Percentiles rank a stretch among this genome's conserved stretches.
Conservation (phyloP, 768 basidiomycete species). For the Serendipita sp. region DNA sequence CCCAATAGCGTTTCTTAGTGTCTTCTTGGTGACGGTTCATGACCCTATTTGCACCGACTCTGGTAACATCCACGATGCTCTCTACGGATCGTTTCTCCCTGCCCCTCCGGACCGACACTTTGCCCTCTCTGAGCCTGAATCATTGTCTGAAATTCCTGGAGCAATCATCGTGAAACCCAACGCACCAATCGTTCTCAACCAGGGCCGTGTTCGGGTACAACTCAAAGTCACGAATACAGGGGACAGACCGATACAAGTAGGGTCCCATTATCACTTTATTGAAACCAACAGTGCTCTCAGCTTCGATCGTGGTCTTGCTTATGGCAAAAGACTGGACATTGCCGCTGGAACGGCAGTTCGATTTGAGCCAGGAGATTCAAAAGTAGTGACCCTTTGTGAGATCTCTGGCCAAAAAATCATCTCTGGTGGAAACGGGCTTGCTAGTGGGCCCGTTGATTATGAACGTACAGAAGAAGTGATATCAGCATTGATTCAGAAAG, state of each 20-base stretch:
- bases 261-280: slow-evolving; percentile 88
- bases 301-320: slow-evolving; percentile 69
- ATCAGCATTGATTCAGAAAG: slow-evolving; percentile 31
- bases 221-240: slow-evolving; percentile 78
- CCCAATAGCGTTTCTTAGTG: slow-evolving; percentile 24
- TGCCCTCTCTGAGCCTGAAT: slow-evolving; percentile 31
- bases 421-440: slow-evolving; percentile 67
- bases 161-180: slow-evolving; percentile 52
- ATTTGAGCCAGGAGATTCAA: slow-evolving; percentile 85
- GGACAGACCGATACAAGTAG: slow-evolving; percentile 82
- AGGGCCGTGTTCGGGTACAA: slow-evolving; percentile 43
- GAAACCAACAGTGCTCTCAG: slow-evolving; percentile 69
- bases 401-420: slow-evolving; percentile 59
- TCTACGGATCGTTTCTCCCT: slow-evolving; percentile 92
- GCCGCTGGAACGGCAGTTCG: slow-evolving; percentile 88
- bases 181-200: slow-evolving; percentile 52
- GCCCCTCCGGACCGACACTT: slow-evolving; percentile 51
- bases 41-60: slow-evolving; percentile 78
- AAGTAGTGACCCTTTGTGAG: slow-evolving; percentile 64
- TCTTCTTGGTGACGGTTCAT: slow-evolving; percentile 95
- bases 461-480: slow-evolving; percentile 32
- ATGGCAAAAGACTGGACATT: slow-evolving; percentile 81
- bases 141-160: slow-evolving; percentile 49
- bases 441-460: slow-evolving; percentile 34
- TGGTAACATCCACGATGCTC: slow-evolving; percentile 62